Evolutionary conservation across 345 rosid genomes (phyloP).

Genomic region (Reutealis trisperma): DNA sequence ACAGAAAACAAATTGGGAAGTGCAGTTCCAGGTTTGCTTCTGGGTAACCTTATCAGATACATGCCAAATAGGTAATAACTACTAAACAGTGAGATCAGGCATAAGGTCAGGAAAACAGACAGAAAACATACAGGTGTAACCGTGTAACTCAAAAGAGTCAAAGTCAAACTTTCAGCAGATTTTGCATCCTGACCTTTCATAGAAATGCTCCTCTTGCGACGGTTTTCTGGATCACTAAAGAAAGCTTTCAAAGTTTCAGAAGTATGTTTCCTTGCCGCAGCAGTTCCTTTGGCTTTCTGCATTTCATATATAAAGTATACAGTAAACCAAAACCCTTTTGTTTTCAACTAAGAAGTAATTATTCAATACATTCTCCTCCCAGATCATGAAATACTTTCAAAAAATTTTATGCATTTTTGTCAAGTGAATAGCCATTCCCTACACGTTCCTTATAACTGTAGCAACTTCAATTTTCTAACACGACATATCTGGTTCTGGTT

Average conservation of each 20-base stretch:
- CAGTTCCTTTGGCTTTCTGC: slow-evolving; percentile 86
- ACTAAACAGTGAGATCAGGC: too few relatives aligned
- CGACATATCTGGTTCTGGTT: too few relatives aligned
- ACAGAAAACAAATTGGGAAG: not conserved
- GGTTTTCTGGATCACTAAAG: slow-evolving; percentile 83
- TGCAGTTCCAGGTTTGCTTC: not conserved
- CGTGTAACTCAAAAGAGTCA: not conserved
- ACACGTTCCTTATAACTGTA: not conserved
- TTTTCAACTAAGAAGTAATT: not conserved
- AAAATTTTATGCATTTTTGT: not conserved
- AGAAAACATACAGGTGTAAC: not conserved
- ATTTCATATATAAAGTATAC: slow-evolving; percentile 2
- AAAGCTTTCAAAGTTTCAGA: slow-evolving; percentile 76
- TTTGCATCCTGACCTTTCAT: slow-evolving; percentile 66
- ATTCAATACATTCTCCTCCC: not conserved
- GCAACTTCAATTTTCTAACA: not conserved
- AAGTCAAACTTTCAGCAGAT: slow-evolving; percentile 2
- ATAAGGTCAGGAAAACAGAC: too few relatives aligned
- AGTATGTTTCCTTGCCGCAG: slow-evolving; percentile 77
- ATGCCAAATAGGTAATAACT: not conserved
- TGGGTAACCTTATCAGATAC: not conserved
- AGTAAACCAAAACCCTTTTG: not conserved
- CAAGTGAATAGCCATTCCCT: not conserved
- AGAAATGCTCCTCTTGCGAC: slow-evolving; percentile 72
- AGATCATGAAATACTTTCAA: not conserved